A percentile compares a stretch with the other conserved stretches of the same genome.
Evolutionary conservation across 495 filamentous ascomycete species (phyloP).

Genomic region (Talaromyces thailandensis): DNA sequence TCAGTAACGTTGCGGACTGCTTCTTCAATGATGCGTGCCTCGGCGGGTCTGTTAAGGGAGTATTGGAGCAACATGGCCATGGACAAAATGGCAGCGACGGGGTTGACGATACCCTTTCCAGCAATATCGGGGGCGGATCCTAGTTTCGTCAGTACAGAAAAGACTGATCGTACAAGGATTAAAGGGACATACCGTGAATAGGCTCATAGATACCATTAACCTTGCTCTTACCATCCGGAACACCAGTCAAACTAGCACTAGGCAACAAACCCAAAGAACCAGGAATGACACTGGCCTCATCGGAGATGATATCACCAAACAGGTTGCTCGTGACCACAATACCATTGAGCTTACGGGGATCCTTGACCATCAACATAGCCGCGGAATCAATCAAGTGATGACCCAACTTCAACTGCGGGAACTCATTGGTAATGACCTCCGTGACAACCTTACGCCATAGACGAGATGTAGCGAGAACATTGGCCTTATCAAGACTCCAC

Average conservation of each 20-base stretch:
- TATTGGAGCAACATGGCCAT: conserved; percentile 50
- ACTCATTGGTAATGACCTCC: conserved; percentile 73
- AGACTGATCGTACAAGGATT: conserved; percentile 2
- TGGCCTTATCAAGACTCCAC: conserved; percentile 92
- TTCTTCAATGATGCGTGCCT: conserved; percentile 42
- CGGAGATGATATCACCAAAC: conserved; percentile 93
- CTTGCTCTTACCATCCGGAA: conserved; percentile 60
- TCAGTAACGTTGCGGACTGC: conserved; percentile 45
- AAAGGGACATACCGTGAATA: conserved; percentile 67
- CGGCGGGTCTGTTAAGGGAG: conserved; percentile 39
- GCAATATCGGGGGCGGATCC: conserved; percentile 54
- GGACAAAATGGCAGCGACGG: conserved; percentile 47
- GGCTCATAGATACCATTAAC: conserved; percentile 87
- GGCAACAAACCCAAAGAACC: conserved; percentile 85
- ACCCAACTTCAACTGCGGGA: conserved; percentile 72
- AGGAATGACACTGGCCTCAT: conserved; percentile 94
- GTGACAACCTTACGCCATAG: conserved; percentile 85
- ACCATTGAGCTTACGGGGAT: conserved; percentile 82
- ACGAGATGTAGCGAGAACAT: conserved; percentile 83
- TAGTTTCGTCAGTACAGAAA: conserved; percentile 6
- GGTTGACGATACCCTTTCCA: conserved; percentile 80
- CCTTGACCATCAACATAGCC: conserved; percentile 97
- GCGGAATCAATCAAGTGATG: conserved; percentile 95
- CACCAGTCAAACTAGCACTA: conserved; percentile 76
- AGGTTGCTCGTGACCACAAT: conserved; percentile 91